phyloP scores from a whole-genome alignment of 257 asterid species.

The Cynanchum wilfordii region DNA sequence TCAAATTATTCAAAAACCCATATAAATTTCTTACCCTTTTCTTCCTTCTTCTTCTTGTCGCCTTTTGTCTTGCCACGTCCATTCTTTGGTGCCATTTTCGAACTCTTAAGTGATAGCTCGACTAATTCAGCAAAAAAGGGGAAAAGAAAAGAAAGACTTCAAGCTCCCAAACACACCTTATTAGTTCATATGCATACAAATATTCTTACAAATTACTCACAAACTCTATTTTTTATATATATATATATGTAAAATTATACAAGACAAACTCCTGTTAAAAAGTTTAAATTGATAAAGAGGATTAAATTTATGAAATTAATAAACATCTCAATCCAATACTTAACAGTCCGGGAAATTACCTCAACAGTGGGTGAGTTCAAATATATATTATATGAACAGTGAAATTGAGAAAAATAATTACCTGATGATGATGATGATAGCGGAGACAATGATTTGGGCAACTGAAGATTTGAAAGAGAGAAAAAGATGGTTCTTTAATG shows the following conservation, averaged over 20 bases:
- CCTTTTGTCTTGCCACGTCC: slow-evolving; percentile 84
- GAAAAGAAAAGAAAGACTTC: not conserved
- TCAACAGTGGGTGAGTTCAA: too few relatives aligned
- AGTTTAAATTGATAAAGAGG: too few relatives aligned
- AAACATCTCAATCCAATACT: not conserved
- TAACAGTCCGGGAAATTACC: too few relatives aligned
- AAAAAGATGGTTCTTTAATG: slow-evolving; percentile 29
- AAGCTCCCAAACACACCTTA: not conserved
- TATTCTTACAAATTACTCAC: not conserved
- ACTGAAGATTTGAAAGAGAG: slow-evolving; percentile 19
- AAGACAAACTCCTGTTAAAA: too few relatives aligned
- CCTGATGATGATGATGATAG: not conserved
- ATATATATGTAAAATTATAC: too few relatives aligned
- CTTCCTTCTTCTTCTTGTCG: slow-evolving; percentile 95
- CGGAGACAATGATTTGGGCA: slow-evolving; percentile 9
- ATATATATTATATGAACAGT: not conserved
- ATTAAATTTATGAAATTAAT: too few relatives aligned
- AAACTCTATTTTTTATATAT: not conserved
- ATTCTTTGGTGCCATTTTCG: slow-evolving; percentile 84
- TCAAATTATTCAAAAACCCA: too few relatives aligned
- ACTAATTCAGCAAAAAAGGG: not conserved
- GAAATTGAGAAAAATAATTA: not conserved
- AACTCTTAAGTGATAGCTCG: not conserved
- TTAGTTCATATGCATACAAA: not conserved
- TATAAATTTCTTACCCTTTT: slow-evolving; percentile 45